Evolutionary conservation across 805 yeast genomes (phyloP).

Genomic region (Wickerhamiella dianesei): DNA sequence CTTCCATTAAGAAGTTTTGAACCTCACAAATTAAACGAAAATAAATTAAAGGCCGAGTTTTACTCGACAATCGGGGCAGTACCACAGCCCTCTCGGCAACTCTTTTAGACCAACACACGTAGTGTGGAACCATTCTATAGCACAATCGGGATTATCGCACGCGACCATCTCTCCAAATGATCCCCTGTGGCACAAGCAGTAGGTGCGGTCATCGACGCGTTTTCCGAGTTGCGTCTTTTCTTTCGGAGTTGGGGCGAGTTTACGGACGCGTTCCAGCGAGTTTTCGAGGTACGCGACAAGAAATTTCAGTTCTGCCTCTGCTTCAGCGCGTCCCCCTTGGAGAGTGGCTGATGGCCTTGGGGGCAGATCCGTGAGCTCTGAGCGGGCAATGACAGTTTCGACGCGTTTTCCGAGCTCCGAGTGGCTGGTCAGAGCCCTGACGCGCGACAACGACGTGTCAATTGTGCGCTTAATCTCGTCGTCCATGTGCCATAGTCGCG

Average conservation of each 20-base stretch:
- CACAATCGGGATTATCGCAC: slow-evolving; percentile 68
- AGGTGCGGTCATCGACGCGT: slow-evolving; percentile 16
- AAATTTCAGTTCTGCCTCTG: background rate
- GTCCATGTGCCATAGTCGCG: slow-evolving; percentile 1
- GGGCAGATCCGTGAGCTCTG: background rate
- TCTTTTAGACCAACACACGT: slow-evolving; percentile 73
- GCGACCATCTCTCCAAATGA: slow-evolving; percentile 76
- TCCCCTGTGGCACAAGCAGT: slow-evolving; percentile 36
- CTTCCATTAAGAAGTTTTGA: no score
- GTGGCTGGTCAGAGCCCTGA: background rate
- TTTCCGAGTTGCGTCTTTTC: background rate
- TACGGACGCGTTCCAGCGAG: background rate
- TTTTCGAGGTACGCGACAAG: background rate
- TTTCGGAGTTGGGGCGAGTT: background rate
- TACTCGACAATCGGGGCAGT: slow-evolving; percentile 53
- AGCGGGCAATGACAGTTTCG: background rate
- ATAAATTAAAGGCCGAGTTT: slow-evolving; percentile 26
- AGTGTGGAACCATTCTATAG: slow-evolving; percentile 85
- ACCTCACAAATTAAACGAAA: no score
- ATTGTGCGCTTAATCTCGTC: background rate
- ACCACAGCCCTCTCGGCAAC: slow-evolving; percentile 73
- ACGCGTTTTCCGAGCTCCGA: background rate
- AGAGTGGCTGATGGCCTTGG: background rate
- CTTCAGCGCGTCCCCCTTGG: background rate
- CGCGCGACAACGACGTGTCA: background rate